A percentile compares a stretch with the other conserved stretches of the same genome.
phyloP scores from a whole-genome alignment of 2,329 filamentous ascomycete species.

The Cytospora schulzeri region DNA sequence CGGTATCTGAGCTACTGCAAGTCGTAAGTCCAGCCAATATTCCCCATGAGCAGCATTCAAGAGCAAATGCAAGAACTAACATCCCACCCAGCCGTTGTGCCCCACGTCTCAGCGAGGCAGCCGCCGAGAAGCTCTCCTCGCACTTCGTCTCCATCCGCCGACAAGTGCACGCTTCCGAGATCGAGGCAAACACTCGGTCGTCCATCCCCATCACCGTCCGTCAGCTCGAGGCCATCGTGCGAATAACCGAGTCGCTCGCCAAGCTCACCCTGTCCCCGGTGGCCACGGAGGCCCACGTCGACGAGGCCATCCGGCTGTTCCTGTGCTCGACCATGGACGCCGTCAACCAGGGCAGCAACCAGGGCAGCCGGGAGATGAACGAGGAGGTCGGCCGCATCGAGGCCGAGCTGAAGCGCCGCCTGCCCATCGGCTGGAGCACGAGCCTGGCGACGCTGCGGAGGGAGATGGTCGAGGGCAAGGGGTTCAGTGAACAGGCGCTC shows the following conservation, averaged over 20 bases:
- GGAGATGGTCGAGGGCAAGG: slow-evolving; percentile 90
- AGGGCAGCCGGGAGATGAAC: slow-evolving; percentile 84
- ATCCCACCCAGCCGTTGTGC: slow-evolving; percentile 71
- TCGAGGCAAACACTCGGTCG: slow-evolving; percentile 85
- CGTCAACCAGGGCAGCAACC: slow-evolving; percentile 83
- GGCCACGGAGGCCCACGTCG: slow-evolving; percentile 88
- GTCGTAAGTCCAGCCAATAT: slow-evolving; percentile 62
- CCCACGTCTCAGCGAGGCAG: slow-evolving; percentile 84
- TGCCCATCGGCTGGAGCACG: slow-evolving; percentile 95
- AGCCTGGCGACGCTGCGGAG: slow-evolving; percentile 81
- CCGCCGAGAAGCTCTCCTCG: slow-evolving; percentile 92
- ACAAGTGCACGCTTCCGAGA: slow-evolving; percentile 88
- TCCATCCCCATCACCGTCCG: slow-evolving; percentile 97
- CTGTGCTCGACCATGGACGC: slow-evolving; percentile 97
- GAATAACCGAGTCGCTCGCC: slow-evolving; percentile 93
- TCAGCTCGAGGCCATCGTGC: slow-evolving; percentile 94
- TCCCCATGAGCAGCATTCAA: neutral
- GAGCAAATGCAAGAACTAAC: slow-evolving; percentile 42
- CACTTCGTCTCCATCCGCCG: slow-evolving; percentile 96
- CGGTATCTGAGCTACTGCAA: slow-evolving; percentile 97
- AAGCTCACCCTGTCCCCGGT: slow-evolving; percentile 86
- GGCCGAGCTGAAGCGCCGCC: slow-evolving; percentile 79
- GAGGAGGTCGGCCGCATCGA: slow-evolving; percentile 88
- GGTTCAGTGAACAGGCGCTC: slow-evolving; percentile 84
- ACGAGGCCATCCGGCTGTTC: slow-evolving; percentile 96